phyloP scores from a whole-genome alignment of 2,329 filamentous ascomycete genomes.

The Acarospora socialis region DNA sequence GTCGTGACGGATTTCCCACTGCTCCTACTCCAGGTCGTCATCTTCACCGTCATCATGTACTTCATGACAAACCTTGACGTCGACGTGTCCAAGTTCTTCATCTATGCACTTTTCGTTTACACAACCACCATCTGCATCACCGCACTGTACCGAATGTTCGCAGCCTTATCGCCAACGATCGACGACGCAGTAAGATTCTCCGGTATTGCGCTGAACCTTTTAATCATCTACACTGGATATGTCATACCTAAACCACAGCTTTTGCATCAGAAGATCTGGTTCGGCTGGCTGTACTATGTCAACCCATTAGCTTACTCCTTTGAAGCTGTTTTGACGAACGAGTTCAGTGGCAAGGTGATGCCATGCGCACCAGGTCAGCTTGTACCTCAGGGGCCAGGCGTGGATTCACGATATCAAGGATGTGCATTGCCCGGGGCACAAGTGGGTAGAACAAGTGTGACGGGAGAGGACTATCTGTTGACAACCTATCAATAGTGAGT shows the following conservation, averaged over 20 bases:
- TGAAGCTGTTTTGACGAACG: conserved; percentile 53
- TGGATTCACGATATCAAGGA: conserved; percentile 44
- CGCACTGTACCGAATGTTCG: conserved; percentile 52
- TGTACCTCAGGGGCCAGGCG: conserved; percentile 43
- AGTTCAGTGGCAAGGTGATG: conserved; percentile 45
- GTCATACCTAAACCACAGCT: conserved; percentile 51
- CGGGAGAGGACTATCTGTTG: conserved; percentile 40
- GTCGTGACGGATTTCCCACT: conserved; percentile 50
- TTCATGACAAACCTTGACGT: conserved; percentile 48
- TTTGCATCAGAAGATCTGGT: conserved; percentile 48
- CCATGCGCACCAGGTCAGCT: conserved; percentile 44
- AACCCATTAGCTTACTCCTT: conserved; percentile 47
- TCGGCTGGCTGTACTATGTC: conserved; percentile 46
- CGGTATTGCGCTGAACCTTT: conserved; percentile 46
- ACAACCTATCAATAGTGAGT: conserved; percentile 39
- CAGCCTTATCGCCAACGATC: conserved; percentile 47
- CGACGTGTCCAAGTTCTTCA: conserved; percentile 49
- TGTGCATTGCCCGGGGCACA: conserved; percentile 46
- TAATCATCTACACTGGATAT: conserved; percentile 52
- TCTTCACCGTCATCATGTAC: conserved; percentile 51
- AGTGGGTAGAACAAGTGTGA: conserved; percentile 35
- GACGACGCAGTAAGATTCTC: conserved; percentile 53
- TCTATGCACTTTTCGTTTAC: conserved; percentile 51
- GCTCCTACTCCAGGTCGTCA: conserved; percentile 41
- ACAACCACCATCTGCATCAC: conserved; percentile 48